Base-by-base conservation (phyloP, 83 land plant genomes). In the Picea abies region DNA sequence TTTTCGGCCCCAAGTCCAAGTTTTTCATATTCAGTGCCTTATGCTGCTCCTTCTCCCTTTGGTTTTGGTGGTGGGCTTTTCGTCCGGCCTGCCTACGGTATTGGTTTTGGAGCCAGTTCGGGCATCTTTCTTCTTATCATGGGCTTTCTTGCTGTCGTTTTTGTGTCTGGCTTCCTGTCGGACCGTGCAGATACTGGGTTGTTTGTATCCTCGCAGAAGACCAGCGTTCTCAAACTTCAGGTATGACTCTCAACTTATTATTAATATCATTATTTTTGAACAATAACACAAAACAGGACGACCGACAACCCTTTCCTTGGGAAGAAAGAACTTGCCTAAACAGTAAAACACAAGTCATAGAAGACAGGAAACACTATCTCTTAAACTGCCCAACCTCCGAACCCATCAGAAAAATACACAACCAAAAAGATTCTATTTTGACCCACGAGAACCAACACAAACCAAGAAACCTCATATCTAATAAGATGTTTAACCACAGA, bases 91-190 rank as follows among this genome's bases (percentile, higher is more conserved):
- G 90, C 85, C 3, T 83, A 90, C 39, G 89, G 93, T 49, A 72
- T 91, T 63, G 94, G 90, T 15, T 82, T 91, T 20, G 95, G 93
- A 11, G 87, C 80, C 9, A 91, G 94, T 3, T 85, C 92, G 23
- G 87, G 88, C 15, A 69, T 90, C 22, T 84, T 93, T n/a, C 65
- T 87, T 26, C 67, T 90, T 8, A 22, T 90, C 84, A 77, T 83
- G 84, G 94, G 91, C 0, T 84, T 92, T 62, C 87, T 88, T 35
- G 94, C 85, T n/a, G 79, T 87, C 73, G 65, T 90, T 23, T 85
- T 92, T 80, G 88, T 91, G 6, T 84, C 88, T 14, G 96, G 92
- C 23, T 90, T 92, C 32, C 68, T 94, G 3, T 91, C 91, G 29
- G 96, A 92, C 68, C 80, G 91, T 63, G 76, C 85, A 10, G 93